phyloP scores from a whole-genome alignment of 768 basidiomycete species.

The Serendipita sp. region DNA sequence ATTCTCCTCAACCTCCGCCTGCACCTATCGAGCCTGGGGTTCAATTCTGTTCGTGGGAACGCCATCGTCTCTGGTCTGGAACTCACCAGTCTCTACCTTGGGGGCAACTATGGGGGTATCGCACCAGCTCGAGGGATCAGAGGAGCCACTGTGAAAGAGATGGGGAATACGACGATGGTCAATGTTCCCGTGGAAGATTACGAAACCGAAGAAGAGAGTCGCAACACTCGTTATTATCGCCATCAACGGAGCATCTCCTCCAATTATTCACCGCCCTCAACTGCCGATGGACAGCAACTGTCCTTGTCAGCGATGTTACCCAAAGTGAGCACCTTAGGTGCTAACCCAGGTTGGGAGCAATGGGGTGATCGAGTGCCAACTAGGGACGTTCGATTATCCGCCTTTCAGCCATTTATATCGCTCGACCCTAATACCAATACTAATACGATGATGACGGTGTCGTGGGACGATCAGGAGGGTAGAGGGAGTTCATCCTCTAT shows the following conservation, averaged over 20 bases:
- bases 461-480: neutral
- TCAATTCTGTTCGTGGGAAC: neutral
- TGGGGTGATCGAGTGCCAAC: neutral
- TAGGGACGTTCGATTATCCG: neutral
- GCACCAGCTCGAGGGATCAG: neutral
- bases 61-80: neutral
- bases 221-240: neutral
- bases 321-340: neutral
- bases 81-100: neutral
- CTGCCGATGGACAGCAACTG: neutral
- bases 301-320: neutral
- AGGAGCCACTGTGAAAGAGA: conserved; percentile 1
- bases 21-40: neutral
- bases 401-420: neutral
- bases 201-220: neutral
- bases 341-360: neutral
- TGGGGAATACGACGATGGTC: conserved; percentile 5
- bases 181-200: conserved; percentile 1
- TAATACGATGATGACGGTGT: neutral
- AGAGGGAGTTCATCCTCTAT: neutral
- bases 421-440: neutral
- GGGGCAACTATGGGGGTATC: neutral
- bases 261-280: neutral
- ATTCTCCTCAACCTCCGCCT: conserved; percentile 1
- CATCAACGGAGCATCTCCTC: neutral